Percentiles rank a stretch among this genome's conserved stretches.
Conservation (phyloP, 129 eudicot species). For the Saposhnikovia divaricata region DNA sequence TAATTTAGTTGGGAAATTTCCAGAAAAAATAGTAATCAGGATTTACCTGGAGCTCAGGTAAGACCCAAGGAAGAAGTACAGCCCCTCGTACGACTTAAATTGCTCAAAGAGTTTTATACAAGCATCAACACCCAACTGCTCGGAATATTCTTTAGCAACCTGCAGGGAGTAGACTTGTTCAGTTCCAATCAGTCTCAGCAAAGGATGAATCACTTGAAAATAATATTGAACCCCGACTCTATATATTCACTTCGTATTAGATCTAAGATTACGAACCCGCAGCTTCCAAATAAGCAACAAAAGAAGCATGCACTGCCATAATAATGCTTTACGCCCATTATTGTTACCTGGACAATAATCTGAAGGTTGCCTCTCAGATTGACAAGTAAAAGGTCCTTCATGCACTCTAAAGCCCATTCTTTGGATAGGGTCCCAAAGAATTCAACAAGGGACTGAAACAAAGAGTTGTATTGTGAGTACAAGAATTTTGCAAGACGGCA, state of each 20-base stretch:
- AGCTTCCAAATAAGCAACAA: background rate
- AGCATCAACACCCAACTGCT: constrained; percentile 85
- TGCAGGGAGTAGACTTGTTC: constrained; percentile 17
- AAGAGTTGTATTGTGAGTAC: constrained; percentile 12
- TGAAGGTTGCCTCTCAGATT: constrained; percentile 97
- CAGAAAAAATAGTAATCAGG: background rate
- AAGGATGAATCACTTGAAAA: constrained; percentile 3
- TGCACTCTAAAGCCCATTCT: constrained; percentile 97
- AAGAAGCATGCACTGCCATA: background rate
- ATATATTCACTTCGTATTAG: background rate
- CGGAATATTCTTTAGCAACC: constrained; percentile 97
- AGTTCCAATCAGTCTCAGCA: background rate
- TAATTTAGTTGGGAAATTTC: too few species aligned
- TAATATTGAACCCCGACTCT: background rate
- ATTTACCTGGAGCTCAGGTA: constrained; percentile 92
- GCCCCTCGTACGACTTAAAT: constrained; percentile 86
- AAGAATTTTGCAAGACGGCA: background rate
- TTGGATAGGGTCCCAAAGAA: constrained; percentile 90
- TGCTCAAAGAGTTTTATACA: constrained; percentile 96
- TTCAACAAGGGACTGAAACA: constrained; percentile 81
- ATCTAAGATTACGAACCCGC: background rate
- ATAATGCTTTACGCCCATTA: background rate
- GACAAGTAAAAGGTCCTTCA: constrained; percentile 94
- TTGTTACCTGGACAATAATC: constrained; percentile 90
- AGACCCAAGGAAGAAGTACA: constrained; percentile 91